Percentiles rank a stretch among this genome's conserved stretches.
Evolutionary conservation across 2,329 filamentous ascomycete genomes (phyloP).

Genomic region (Bisporella sp.): DNA sequence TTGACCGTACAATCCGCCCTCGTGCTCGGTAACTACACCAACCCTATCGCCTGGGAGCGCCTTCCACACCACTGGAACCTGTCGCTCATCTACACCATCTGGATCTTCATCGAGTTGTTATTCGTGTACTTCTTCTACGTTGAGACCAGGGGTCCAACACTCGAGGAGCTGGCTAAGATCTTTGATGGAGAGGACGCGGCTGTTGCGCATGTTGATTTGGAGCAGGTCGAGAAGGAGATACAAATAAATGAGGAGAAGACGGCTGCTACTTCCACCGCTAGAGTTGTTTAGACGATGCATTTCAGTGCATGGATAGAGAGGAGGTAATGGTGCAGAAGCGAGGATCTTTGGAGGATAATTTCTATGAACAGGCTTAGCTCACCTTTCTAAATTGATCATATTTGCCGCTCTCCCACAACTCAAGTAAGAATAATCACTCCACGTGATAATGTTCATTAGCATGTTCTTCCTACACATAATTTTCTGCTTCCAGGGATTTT

Average conservation of each 20-base stretch:
- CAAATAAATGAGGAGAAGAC: neutral
- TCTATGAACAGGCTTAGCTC: too few relatives aligned
- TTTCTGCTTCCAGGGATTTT: too few relatives aligned
- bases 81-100: conserved; percentile 56
- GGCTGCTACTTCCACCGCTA: neutral
- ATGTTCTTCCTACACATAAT: too few relatives aligned
- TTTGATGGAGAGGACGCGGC: conserved; percentile 58
- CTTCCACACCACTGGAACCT: conserved; percentile 28
- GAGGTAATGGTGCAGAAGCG: too few relatives aligned
- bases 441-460: too few relatives aligned
- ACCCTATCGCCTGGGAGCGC: neutral
- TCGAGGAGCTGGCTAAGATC: conserved; percentile 64
- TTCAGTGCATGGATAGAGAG: too few relatives aligned
- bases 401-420: too few relatives aligned
- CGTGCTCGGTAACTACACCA: conserved; percentile 43
- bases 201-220: neutral
- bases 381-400: too few relatives aligned
- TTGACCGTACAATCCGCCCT: conserved; percentile 55
- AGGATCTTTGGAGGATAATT: too few relatives aligned
- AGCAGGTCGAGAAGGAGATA: neutral
- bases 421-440: too few relatives aligned
- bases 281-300: neutral
- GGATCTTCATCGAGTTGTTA: conserved; percentile 29
- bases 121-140: conserved; percentile 63
- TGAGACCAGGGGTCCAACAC: conserved; percentile 64